Percentiles rank a stretch among this genome's conserved stretches.
Evolutionary conservation across 441 rosid genomes (phyloP).

Genomic region (Jatropha podagrica): DNA sequence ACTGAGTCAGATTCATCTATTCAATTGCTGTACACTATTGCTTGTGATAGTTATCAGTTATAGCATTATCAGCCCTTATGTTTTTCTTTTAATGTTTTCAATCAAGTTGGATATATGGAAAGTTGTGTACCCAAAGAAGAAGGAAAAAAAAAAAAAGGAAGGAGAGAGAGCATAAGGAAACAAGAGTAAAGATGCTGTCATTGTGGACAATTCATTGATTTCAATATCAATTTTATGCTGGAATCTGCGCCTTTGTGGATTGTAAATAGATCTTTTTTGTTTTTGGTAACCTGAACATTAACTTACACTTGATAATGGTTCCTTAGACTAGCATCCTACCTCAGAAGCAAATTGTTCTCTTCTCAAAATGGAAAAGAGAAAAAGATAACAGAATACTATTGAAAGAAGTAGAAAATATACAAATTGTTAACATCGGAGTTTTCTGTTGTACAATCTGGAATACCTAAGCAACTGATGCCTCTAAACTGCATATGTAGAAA

Average conservation of each 20-base stretch:
- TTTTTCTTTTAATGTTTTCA: neutral
- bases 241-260: neutral
- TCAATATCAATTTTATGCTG: neutral
- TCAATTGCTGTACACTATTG: neutral
- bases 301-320: neutral
- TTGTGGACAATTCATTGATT: neutral
- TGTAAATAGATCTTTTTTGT: neutral
- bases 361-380: neutral
- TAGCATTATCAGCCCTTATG: neutral
- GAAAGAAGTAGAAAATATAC: neutral
- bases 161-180: neutral
- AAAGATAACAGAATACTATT: neutral
- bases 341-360: neutral
- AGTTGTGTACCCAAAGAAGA: neutral
- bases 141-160: neutral
- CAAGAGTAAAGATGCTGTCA: conserved; percentile 3
- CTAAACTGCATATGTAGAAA: neutral
- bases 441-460: neutral
- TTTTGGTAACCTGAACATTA: neutral
- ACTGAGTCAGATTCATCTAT: neutral
- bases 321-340: neutral
- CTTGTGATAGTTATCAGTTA: neutral
- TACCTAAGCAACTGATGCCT: neutral
- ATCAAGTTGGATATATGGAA: neutral
- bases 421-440: neutral